Conservation (phyloP, 257 asterid genomes). For the Coffea canephora region DNA sequence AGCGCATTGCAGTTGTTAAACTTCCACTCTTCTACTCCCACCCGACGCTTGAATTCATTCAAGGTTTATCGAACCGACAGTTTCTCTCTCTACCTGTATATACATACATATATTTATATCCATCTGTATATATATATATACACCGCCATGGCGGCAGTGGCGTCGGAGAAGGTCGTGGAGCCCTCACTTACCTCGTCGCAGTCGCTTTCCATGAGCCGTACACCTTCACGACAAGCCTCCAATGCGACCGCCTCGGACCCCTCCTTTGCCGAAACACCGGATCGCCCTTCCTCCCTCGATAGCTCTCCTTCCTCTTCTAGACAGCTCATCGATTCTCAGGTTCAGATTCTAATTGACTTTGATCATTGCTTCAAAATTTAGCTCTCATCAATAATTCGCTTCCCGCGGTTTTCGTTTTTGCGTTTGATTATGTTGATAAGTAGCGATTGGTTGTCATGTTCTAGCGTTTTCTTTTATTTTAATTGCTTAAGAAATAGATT, state of each 20-base stretch:
- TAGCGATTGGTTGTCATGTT: neutral
- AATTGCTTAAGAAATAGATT: neutral
- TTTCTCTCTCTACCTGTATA: neutral
- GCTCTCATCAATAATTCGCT: neutral
- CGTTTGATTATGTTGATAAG: neutral
- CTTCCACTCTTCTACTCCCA: neutral
- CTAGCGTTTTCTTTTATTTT: neutral
- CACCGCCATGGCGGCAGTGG: constrained; percentile 53
- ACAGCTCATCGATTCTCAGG: constrained; percentile 61
- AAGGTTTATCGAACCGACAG: constrained; percentile 6
- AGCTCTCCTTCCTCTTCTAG: constrained; percentile 36
- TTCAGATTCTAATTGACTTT: constrained; percentile 11
- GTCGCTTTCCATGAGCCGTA: constrained; percentile 38
- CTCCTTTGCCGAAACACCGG: constrained; percentile 31
- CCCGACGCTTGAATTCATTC: neutral
- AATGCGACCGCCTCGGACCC: constrained; percentile 37
- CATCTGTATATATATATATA: neutral
- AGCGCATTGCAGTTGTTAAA: neutral
- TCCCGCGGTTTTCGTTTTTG: neutral
- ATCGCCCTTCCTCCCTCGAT: constrained; percentile 38
- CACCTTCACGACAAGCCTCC: constrained; percentile 37
- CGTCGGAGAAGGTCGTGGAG: constrained; percentile 51
- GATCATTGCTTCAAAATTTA: neutral
- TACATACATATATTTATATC: neutral
- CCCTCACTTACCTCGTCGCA: constrained; percentile 47